Percentiles rank a stretch among this genome's conserved stretches.
Evolutionary conservation across 768 basidiomycete genomes (phyloP).

Genomic region (Termitomyces sp.): DNA sequence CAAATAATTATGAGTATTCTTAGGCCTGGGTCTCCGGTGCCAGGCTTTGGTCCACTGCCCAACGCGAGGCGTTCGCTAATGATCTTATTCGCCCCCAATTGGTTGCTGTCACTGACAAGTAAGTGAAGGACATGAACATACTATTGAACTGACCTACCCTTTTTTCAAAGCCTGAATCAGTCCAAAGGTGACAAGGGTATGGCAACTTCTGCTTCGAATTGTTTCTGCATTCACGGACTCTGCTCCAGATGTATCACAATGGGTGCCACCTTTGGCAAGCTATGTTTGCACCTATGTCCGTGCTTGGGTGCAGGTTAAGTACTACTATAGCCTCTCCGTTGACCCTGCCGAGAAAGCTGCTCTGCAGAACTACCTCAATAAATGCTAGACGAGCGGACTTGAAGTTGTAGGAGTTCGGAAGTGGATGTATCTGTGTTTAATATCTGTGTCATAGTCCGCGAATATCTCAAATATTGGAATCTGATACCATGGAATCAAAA

Average conservation of each 20-base stretch:
- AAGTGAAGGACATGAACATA: constrained; percentile 6
- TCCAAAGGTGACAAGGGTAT: constrained; percentile 44
- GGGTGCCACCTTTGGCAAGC: constrained; percentile 42
- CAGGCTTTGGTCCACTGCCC: constrained; percentile 40
- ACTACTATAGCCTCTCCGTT: constrained; percentile 41
- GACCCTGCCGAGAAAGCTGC: constrained; percentile 48
- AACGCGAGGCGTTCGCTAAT: constrained; percentile 48
- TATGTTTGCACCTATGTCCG: constrained; percentile 47
- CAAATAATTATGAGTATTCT: neutral
- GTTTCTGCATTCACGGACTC: neutral
- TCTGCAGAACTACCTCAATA: constrained; percentile 29
- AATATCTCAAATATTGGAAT: neutral
- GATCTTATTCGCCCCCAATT: constrained; percentile 51
- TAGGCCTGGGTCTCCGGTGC: constrained; percentile 56
- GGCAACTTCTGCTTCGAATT: neutral
- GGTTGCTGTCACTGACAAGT: constrained; percentile 40
- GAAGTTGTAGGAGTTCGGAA: neutral
- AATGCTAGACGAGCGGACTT: neutral
- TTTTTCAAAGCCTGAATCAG: constrained; percentile 30
- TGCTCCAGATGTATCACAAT: constrained; percentile 38
- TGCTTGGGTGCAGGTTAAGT: constrained; percentile 50
- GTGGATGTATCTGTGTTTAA: neutral
- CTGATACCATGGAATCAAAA: neutral
- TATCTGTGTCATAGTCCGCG: neutral
- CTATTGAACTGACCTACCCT: neutral